Percentiles rank a stretch among this genome's conserved stretches.
phyloP scores from a whole-genome alignment of 2,329 filamentous ascomycete genomes.

The Talaromyces sp. region DNA sequence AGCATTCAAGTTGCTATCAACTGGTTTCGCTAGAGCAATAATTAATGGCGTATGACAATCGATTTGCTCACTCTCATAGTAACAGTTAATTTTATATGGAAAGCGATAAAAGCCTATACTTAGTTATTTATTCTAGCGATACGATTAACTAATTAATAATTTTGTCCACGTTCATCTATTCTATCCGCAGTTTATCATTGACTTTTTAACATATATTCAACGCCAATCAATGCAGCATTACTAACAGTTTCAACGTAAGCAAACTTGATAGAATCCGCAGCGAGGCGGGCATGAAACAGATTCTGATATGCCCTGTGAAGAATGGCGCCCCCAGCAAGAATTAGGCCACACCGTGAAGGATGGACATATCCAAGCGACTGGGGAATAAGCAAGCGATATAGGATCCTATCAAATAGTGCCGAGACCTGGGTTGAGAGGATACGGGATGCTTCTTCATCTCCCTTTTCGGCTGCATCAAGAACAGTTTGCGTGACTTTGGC shows the following conservation, averaged over 20 bases:
- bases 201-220: constrained; percentile 5
- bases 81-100: background rate
- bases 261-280: background rate
- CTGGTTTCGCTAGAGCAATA: background rate
- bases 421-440: constrained; percentile 7
- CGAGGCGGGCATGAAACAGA: constrained; percentile 1
- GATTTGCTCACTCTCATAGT: background rate
- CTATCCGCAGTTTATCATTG: background rate
- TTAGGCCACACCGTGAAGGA: constrained; percentile 3
- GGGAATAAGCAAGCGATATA: constrained; percentile 2
- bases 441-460: constrained; percentile 5
- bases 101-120: background rate
- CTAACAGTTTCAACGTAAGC: constrained; percentile 4
- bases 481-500: constrained; percentile 4
- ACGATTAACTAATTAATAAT: background rate
- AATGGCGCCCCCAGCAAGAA: constrained; percentile 7
- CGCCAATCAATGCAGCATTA: constrained; percentile 3
- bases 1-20: background rate
- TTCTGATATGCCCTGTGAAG: constrained; percentile 8
- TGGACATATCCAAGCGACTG: constrained; percentile 4
- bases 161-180: background rate
- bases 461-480: constrained; percentile 1
- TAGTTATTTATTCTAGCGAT: background rate
- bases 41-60: background rate
- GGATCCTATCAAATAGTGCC: constrained; percentile 1